Evolutionary conservation across 1,284 basidiomycete species (phyloP), one percentile per base, ranked within the genome.

Genomic region (Vanrija sp.): DNA sequence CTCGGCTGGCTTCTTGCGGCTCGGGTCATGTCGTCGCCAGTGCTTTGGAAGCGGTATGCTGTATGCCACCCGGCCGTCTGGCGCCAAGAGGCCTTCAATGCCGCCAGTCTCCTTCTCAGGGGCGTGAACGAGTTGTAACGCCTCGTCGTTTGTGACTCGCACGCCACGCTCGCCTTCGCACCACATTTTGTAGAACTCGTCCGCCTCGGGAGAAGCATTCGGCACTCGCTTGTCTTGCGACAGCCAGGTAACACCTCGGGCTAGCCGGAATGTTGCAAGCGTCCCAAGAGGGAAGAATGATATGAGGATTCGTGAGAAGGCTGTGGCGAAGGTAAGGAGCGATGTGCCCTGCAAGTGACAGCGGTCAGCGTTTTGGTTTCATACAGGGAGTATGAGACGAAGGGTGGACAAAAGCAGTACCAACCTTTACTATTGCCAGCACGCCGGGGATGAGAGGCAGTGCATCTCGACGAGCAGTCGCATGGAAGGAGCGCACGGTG

Each of bases 301-400:
- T 51, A 77, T 68, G 43, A 76, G 61, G 38, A 75, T 60, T 1
- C 74, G 71, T 0, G 70, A 72, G 43, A 76, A 51, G 6, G 67
- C 64, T 2, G 73, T 75, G 14, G 66, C 65, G 14, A 61, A 43
- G 0, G 73, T 65, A n/a, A 76, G 59, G 10, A 73, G 26, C 6
- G 78, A 75, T 3, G 82, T 81, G 6, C 80, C 76, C 83, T 84
- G 51, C 10, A 18, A 46, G 47, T 16, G 52, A 51, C 38, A 59
- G 51, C 47, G 25, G 40, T 9, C 15, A 15, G n/a, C 5, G 15
- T 8, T 23, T 8, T n/a, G n/a, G 18, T 8, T 5, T 39, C 21
- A 16, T 39, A 6, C 21, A 19, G 21, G 12, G 6, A 2, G 29
- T 18, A 16, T 3, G 18, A 55, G 12, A 5, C 54, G n/a, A 6